Evolutionary conservation across 2,329 filamentous ascomycete genomes (phyloP), one percentile per base, ranked within the genome.

Genomic region (Stromatinia cepivora): DNA sequence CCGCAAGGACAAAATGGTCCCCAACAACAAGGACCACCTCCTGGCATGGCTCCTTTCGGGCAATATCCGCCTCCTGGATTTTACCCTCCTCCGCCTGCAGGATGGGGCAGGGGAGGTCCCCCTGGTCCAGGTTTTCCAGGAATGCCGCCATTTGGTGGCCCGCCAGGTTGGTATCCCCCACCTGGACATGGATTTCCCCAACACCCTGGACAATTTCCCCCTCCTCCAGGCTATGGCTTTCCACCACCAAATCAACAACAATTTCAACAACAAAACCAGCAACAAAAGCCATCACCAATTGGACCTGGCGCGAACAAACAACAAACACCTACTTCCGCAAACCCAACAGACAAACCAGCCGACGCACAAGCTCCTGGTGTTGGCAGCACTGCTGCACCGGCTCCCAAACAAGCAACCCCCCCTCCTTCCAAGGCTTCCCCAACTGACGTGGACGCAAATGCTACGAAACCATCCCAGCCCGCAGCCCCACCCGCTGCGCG

Each of bases 111-210:
- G 73, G 80, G 80, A 70, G 86, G 84, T 67, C 84, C 84, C 39
- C 83, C 83, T 67, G 86, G 84, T 36, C 90, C 90, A 72, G 87
- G 87, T 25, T 93, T 90, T 75, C 88, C 88, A 73, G 89, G 88
- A 73, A 90, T 93, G 86, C 28, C 66, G 4, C 90, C 90, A 1
- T 96, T 93, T 78, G 91, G 91, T 72, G 90, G 88, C 88, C 73
- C 71, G 61, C 87, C 88, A 34, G 91, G 90, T 69, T 96, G 92
- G 91, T 94, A 89, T 78, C 91, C 90, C 74, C 87, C 86, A 66
- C 88, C 88, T 11, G 90, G 90, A 9, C 91, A 92, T 80, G 90
- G 89, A 36, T 95, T 93, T 74, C 90, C 89, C 46, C 88, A 73
- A 83, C 82, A 75, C 83, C 82, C 72, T 85, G 85, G 91, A 89